These are phyloP conservation scores for Irpex sp. DNA, from an alignment of 1,284 basidiomycete species.

Conservation along the genomic window DNA sequence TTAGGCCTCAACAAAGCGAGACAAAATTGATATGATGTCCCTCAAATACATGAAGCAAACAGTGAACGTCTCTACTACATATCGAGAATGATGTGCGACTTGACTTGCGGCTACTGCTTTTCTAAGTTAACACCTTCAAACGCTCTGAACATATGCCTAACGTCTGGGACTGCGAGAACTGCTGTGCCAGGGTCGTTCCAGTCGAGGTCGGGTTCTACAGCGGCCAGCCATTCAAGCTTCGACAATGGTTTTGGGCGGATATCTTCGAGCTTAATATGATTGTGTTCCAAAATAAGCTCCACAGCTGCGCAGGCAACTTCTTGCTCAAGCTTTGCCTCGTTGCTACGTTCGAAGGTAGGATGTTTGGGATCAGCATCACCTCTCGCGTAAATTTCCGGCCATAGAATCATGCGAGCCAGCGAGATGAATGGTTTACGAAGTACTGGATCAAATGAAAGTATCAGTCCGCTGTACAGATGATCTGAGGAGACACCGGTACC, in stretches of 20 bases:
- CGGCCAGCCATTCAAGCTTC: not conserved
- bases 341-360: not conserved
- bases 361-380: not conserved
- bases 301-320: not conserved
- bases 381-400: not conserved
- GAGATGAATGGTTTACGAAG: not conserved
- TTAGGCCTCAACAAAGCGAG: too few relatives aligned
- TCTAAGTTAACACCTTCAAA: not conserved
- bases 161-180: not conserved
- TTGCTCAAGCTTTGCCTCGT: not conserved
- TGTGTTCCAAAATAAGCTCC: not conserved
- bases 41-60: too few relatives aligned
- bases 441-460: not conserved
- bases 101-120: too few relatives aligned
- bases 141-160: not conserved
- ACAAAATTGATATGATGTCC: too few relatives aligned
- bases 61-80: too few relatives aligned
- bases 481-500: not conserved
- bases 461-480: not conserved
- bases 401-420: not conserved
- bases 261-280: not conserved
- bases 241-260: not conserved
- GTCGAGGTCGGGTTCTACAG: not conserved
- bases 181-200: not conserved
- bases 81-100: too few relatives aligned